These are phyloP conservation scores for Asterophora parasitica DNA, from an alignment of 768 basidiomycete genomes.

Conservation along the genomic window DNA sequence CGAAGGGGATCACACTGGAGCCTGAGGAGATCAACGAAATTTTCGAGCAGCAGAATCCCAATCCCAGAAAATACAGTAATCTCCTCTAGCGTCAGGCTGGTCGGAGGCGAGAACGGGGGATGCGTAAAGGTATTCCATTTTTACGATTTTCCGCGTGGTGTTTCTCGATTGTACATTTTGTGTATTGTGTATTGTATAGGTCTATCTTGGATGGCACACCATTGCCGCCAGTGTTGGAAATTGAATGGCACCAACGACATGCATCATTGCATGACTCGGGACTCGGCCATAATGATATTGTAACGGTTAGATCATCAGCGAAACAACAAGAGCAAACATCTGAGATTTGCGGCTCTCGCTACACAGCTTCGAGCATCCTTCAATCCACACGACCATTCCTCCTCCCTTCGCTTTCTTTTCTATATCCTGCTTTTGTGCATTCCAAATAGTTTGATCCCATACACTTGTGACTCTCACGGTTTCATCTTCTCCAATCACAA, in stretches of 20 bases:
- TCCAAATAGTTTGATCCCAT: constrained; percentile 9
- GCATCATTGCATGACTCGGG: neutral
- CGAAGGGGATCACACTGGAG: constrained; percentile 46
- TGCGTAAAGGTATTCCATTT: no score
- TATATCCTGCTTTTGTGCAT: constrained; percentile 20
- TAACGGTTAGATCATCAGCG: neutral
- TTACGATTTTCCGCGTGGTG: no score
- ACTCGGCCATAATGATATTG: neutral
- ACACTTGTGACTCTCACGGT: constrained; percentile 8
- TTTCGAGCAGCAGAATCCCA: constrained; percentile 38
- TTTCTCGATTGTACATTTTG: neutral
- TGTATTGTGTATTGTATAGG: neutral
- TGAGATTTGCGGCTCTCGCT: constrained; percentile 20
- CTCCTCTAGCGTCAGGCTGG: constrained; percentile 11
- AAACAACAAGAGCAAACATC: constrained; percentile 27
- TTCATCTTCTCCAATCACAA: constrained; percentile 10
- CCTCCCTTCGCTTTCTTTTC: constrained; percentile 14
- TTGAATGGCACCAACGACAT: no score
- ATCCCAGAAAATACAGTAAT: constrained; percentile 26
- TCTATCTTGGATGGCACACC: no score
- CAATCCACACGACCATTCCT: constrained; percentile 34
- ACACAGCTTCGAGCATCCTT: constrained; percentile 15
- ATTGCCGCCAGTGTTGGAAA: no score
- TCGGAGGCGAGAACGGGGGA: neutral
- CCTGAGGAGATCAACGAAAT: constrained; percentile 48